These are phyloP conservation scores for Chytriomyces sp. DNA, from an alignment of 192 early-diverging fungal species.

Conservation along the genomic window DNA sequence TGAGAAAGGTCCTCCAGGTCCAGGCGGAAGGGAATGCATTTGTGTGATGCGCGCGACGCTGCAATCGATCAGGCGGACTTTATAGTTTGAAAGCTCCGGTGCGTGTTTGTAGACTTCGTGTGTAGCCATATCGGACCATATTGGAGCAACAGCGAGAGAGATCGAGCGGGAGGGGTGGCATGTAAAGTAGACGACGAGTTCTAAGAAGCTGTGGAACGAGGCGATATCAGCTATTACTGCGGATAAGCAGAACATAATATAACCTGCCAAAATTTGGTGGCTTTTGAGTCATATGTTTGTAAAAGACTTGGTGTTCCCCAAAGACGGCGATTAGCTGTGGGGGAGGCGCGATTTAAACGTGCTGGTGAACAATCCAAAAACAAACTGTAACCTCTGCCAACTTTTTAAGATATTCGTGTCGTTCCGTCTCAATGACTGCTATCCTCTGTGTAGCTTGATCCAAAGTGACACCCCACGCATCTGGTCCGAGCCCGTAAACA, in stretches of 20 bases:
- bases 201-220: conserved; percentile 25
- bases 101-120: not conserved
- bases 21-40: not conserved
- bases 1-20: not conserved
- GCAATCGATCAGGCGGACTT: not conserved
- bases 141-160: conserved; percentile 14
- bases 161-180: conserved; percentile 38
- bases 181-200: conserved; percentile 30
- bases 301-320: conserved; percentile 31
- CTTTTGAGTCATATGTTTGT: conserved; percentile 15
- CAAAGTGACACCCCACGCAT: not conserved
- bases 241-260: not conserved
- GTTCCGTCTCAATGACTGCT: conserved; percentile 16
- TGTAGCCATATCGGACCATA: not conserved
- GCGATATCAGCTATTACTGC: not conserved
- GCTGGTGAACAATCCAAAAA: not conserved
- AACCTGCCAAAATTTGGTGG: conserved; percentile 14
- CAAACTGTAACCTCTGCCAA: conserved; percentile 35
- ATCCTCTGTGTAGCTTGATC: no score
- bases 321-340: conserved; percentile 17
- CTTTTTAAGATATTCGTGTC: conserved; percentile 38
- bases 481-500: not conserved
- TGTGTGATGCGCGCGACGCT: not conserved
- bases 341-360: no score
- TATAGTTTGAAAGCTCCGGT: not conserved